Evolutionary conservation across 164 flowering plant genomes (phyloP), one percentile per base, ranked within the genome.

Genomic region (Chloranthus sessilifolius): DNA sequence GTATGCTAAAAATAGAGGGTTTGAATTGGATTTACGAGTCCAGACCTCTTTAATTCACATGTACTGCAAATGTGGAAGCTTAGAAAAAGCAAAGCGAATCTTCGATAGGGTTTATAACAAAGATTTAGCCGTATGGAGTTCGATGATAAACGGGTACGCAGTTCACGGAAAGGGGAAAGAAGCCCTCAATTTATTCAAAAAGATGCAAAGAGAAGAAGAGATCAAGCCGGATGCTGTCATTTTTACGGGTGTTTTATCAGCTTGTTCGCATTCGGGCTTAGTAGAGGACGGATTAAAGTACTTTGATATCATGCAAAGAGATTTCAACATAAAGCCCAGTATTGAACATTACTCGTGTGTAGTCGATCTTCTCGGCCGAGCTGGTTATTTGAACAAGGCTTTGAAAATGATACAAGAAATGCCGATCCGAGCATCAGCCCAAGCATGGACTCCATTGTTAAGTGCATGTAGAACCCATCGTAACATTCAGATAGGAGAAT

Each of bases 41-140:
- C 72, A 63, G 46, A 73, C 72, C 25, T 63, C 74, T 19, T 48
- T 73, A 49, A 58, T 73, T 21, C 62, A 73, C 49, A 66, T 69
- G 74, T 69, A 57, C 46, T 66, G 65, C 65, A 73, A 63, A 52
- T 73, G 74, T 37, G 78, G 74, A 59, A 66, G 56, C 52, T 43
- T 73, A 22, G 52, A 58, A 33, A 63, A 53, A 28, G 74, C 78
- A 33, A 50, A 42, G 49, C 31, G 44, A 48, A 50, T 59, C 35
- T 72, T 72, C 37, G 55, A 61, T 19, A 43, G 54, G 35, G 62
- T 60, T 25, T 12, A 33, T 3, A 34, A 62, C 33, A 68, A 43
- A 53, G 77, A 72, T 55, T 42, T 72, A 26, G 70, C 71, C 19
- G 59, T 60, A 29, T 72, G 77, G 76, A 65, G 73, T 61, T 56